phyloP scores from a whole-genome alignment of 1,284 basidiomycete genomes.

The Sutorius eximius region DNA sequence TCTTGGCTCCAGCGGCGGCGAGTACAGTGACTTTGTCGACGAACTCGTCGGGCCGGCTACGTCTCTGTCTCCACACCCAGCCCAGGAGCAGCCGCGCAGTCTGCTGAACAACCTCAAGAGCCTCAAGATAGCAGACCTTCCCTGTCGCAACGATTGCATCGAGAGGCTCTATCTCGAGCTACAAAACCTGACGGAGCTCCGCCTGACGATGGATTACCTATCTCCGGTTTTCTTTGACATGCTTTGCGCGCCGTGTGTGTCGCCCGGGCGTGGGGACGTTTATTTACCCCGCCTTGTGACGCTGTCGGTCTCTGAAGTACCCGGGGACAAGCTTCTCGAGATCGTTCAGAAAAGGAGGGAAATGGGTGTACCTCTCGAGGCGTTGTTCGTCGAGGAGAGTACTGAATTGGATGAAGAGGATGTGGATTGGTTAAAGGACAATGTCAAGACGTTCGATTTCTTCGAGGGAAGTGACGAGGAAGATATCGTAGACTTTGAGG shows the following conservation, averaged over 20 bases:
- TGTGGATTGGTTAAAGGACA: conserved; percentile 45
- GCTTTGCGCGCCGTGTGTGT: conserved; percentile 32
- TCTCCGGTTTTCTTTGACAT: conserved; percentile 41
- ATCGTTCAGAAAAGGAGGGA: conserved; percentile 46
- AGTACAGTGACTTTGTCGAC: conserved; percentile 47
- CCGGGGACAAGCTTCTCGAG: conserved; percentile 40
- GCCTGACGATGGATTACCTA: conserved; percentile 37
- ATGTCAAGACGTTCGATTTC: conserved; percentile 48
- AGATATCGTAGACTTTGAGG: conserved; percentile 29
- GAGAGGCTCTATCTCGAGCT: conserved; percentile 46
- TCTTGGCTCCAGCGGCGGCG: conserved; percentile 52
- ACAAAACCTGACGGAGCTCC: conserved; percentile 42
- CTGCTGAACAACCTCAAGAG: conserved; percentile 46
- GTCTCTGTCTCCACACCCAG: conserved; percentile 29
- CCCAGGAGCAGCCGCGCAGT: conserved; percentile 36
- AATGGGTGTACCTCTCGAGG: conserved; percentile 44
- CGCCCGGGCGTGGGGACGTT: conserved; percentile 3
- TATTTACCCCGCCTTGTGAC: conserved; percentile 39
- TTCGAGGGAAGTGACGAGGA: conserved; percentile 50
- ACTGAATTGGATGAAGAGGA: conserved; percentile 40
- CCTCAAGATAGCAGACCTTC: conserved; percentile 51
- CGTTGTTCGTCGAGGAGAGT: conserved; percentile 45
- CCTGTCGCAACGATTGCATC: conserved; percentile 37
- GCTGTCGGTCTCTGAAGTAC: conserved; percentile 46
- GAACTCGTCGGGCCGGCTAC: conserved; percentile 37